Evolutionary conservation across 1,284 basidiomycete genomes (phyloP).

Genomic region (Fomitopsis palustris): DNA sequence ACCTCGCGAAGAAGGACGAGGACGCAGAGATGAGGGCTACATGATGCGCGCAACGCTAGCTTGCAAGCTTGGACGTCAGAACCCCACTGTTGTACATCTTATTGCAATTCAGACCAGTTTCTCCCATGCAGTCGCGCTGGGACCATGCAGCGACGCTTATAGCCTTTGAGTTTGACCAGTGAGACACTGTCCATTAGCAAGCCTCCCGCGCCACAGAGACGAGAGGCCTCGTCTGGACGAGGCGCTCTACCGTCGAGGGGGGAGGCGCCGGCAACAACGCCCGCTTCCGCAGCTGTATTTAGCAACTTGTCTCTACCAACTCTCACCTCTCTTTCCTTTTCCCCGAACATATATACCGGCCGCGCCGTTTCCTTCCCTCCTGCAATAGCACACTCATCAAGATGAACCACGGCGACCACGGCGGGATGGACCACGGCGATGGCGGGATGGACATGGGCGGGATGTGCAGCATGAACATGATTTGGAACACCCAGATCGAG

Average conservation of each 20-base stretch:
- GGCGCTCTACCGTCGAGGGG: not conserved
- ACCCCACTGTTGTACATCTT: constrained; percentile 5
- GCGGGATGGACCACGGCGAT: constrained; percentile 44
- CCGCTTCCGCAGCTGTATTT: not conserved
- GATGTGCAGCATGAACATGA: constrained; percentile 20
- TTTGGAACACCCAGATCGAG: constrained; percentile 67
- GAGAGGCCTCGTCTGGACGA: not conserved
- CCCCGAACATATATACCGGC: constrained; percentile 1
- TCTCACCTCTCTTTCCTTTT: not conserved
- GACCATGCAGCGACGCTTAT: not conserved
- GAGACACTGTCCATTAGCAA: not conserved
- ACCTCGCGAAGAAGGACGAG: constrained; percentile 84
- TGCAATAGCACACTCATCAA: not conserved
- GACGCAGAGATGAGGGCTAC: constrained; percentile 65
- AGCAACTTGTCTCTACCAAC: constrained; percentile 1
- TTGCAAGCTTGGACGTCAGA: not conserved
- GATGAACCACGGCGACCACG: constrained; percentile 47
- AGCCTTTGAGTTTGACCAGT: not conserved
- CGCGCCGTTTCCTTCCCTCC: not conserved
- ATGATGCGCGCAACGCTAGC: constrained; percentile 15
- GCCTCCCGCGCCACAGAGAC: not conserved
- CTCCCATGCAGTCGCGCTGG: not conserved
- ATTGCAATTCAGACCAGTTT: not conserved
- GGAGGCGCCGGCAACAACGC: not conserved
- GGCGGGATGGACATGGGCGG: constrained; percentile 40